Conservation (phyloP, 192 early-diverging fungal species). For the Coemansia sp. region DNA sequence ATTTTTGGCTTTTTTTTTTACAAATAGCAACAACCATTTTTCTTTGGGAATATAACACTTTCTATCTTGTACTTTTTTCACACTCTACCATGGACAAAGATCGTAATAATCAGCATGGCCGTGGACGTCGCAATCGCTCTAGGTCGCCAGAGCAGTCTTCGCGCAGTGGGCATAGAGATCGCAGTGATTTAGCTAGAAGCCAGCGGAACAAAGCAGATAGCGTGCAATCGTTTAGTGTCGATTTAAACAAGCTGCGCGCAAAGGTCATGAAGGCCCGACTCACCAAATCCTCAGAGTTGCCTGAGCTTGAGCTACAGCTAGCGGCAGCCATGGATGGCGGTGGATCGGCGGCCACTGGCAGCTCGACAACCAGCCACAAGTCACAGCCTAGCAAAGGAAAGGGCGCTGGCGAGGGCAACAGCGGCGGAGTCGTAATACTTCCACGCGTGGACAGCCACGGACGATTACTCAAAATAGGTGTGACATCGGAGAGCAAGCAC, state of each 20-base stretch:
- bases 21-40: neutral
- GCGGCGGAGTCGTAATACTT: constrained; percentile 28
- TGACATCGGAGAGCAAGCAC: neutral
- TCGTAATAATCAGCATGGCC: neutral
- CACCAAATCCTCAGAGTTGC: constrained; percentile 64
- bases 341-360: constrained; percentile 17
- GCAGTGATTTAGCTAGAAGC: neutral
- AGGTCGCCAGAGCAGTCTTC: constrained; percentile 2
- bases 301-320: constrained; percentile 73
- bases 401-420: constrained; percentile 13
- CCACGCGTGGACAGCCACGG: constrained; percentile 50
- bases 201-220: constrained; percentile 4
- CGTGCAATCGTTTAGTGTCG: constrained; percentile 25
- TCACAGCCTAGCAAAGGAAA: neutral
- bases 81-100: neutral
- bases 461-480: constrained; percentile 21
- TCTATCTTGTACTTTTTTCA: neutral
- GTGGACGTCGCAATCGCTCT: constrained; percentile 10
- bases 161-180: neutral
- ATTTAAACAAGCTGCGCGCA: constrained; percentile 87
- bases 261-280: constrained; percentile 82
- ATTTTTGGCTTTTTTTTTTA: neutral
- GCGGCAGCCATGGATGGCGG: constrained; percentile 61
- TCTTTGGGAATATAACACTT: neutral
- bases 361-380: neutral